Evolutionary conservation across 495 filamentous ascomycete species (phyloP).

Genomic region (Penicillium manginii): DNA sequence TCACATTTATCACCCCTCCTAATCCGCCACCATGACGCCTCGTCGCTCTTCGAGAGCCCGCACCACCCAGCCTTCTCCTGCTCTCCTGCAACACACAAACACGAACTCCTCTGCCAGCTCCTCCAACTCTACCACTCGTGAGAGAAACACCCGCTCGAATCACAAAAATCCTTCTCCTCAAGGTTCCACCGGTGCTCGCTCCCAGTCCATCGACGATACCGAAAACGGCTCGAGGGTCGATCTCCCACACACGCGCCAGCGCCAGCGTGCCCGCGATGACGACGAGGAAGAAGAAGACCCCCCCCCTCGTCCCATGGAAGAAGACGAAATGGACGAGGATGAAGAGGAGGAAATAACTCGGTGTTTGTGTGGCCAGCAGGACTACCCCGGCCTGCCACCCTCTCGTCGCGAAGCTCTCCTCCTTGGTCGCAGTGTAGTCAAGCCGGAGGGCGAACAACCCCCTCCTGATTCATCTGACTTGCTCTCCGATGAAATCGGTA

Average conservation of each 20-base stretch:
- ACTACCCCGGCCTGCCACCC: constrained; percentile 88
- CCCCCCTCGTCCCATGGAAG: constrained; percentile 53
- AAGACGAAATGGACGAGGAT: constrained; percentile 65
- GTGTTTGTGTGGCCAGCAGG: constrained; percentile 91
- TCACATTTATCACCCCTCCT: constrained; percentile 7
- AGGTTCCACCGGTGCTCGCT: constrained; percentile 73
- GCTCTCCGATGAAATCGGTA: constrained; percentile 82
- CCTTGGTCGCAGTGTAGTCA: constrained; percentile 52
- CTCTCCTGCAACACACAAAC: constrained; percentile 68
- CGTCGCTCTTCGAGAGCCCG: constrained; percentile 93
- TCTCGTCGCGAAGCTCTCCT: constrained; percentile 61
- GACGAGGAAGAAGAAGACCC: constrained; percentile 52
- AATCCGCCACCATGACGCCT: constrained; percentile 59
- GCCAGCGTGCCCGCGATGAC: constrained; percentile 68
- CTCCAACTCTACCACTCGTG: constrained; percentile 69
- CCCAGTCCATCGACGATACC: constrained; percentile 77
- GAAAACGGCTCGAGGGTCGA: constrained; percentile 60
- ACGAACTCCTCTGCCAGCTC: constrained; percentile 78
- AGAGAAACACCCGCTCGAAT: constrained; percentile 71
- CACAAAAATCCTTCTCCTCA: constrained; percentile 74
- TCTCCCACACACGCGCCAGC: constrained; percentile 70
- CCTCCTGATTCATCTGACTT: constrained; percentile 43
- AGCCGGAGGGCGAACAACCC: constrained; percentile 58
- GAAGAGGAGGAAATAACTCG: constrained; percentile 94
- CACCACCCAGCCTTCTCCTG: constrained; percentile 71